Evolutionary conservation across 208 protist species (phyloP).

Genomic region (Phytomonas francai): DNA sequence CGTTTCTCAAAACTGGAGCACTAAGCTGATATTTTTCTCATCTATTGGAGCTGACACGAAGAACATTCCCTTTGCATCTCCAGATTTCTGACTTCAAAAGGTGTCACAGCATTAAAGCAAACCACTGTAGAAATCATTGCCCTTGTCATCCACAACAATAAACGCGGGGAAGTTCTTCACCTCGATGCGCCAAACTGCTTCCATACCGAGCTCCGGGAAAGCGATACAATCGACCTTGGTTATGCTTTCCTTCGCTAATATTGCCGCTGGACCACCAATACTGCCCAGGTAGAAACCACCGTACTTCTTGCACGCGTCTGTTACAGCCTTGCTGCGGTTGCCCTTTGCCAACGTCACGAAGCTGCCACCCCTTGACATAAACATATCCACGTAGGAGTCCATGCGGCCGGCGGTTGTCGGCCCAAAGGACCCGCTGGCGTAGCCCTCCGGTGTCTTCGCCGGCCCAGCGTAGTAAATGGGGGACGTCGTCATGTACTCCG

Average conservation of each 20-base stretch:
- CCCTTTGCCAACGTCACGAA: constrained; percentile 95
- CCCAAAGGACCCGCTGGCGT: constrained; percentile 90
- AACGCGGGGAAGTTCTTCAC: constrained; percentile 96
- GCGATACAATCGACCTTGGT: constrained; percentile 91
- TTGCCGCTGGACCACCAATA: constrained; percentile 95
- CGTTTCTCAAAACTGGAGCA: neutral
- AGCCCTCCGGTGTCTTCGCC: constrained; percentile 93
- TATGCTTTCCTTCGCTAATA: constrained; percentile 90
- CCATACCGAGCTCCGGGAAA: constrained; percentile 89
- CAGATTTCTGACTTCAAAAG: neutral
- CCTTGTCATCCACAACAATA: constrained; percentile 97
- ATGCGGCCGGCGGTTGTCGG: constrained; percentile 96
- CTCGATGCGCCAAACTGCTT: constrained; percentile 92
- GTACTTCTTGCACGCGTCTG: constrained; percentile 93
- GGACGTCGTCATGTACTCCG: constrained; percentile 92
- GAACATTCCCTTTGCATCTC: neutral
- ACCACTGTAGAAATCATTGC: constrained; percentile 94
- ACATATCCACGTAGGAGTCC: constrained; percentile 93
- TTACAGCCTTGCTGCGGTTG: constrained; percentile 91
- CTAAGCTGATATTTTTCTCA: neutral
- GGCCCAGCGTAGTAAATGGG: constrained; percentile 96
- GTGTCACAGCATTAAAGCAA: constrained; percentile 23
- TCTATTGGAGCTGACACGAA: constrained; percentile 5
- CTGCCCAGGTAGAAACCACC: constrained; percentile 97
- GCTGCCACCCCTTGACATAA: constrained; percentile 89